Evolutionary conservation across 2,329 filamentous ascomycete genomes (phyloP).

Genomic region (Orbilia quercus): DNA sequence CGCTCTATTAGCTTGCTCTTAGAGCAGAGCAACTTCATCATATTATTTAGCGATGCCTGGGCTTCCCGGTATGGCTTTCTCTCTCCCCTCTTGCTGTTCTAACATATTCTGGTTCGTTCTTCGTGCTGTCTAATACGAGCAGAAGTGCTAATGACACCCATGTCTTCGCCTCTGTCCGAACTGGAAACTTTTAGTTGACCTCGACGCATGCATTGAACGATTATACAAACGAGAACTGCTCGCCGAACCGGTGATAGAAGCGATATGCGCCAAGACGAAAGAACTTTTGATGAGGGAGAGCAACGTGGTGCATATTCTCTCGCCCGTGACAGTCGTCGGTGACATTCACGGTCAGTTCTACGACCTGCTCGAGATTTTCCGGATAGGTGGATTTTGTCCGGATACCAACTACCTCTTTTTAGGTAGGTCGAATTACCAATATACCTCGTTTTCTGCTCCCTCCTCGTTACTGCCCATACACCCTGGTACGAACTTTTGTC

Average conservation of each 20-base stretch:
- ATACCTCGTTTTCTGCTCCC: slow-evolving; percentile 31
- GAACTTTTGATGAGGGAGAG: slow-evolving; percentile 99
- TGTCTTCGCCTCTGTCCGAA: slow-evolving; percentile 72
- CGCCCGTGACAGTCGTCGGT: slow-evolving; percentile 95
- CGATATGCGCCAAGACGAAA: slow-evolving; percentile 98
- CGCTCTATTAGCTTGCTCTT: slow-evolving; percentile 40
- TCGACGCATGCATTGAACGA: slow-evolving; percentile 97
- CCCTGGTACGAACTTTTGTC: slow-evolving; percentile 19
- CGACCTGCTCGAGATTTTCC: slow-evolving; percentile 98
- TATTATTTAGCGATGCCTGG: slow-evolving; percentile 63
- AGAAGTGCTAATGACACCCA: slow-evolving; percentile 21
- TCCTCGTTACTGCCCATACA: slow-evolving; percentile 5
- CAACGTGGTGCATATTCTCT: slow-evolving; percentile 96
- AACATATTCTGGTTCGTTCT: too few species aligned
- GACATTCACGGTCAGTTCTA: slow-evolving; percentile 99
- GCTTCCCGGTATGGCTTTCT: slow-evolving; percentile 63
- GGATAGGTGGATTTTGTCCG: slow-evolving; percentile 95
- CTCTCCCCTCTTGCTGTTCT: not conserved
- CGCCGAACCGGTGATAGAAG: slow-evolving; percentile 97
- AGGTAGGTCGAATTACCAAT: slow-evolving; percentile 67
- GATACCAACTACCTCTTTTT: slow-evolving; percentile 99
- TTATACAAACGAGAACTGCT: slow-evolving; percentile 97
- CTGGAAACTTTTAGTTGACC: slow-evolving; percentile 73
- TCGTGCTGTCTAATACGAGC: too few species aligned
- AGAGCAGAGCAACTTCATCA: slow-evolving; percentile 50